Percentiles rank a stretch among this genome's conserved stretches.
phyloP scores from a whole-genome alignment of 768 basidiomycete species.

The Sporobolomyces pararoseus region DNA sequence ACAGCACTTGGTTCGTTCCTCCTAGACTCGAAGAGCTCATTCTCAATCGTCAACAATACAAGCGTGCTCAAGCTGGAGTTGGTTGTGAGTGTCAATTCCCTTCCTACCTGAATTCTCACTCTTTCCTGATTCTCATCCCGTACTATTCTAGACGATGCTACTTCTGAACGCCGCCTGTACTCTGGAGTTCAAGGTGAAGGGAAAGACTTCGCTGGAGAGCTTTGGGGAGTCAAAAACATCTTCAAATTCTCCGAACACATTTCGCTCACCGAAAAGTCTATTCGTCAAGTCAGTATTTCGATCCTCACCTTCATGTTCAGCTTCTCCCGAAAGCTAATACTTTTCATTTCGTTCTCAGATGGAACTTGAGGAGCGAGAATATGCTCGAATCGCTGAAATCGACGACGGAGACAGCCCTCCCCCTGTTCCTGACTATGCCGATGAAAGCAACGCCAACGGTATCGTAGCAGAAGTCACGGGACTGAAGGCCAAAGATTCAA shows the following conservation, averaged over 20 bases:
- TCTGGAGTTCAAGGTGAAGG: slow-evolving; percentile 70
- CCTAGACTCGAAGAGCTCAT: slow-evolving; percentile 70
- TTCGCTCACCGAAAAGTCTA: slow-evolving; percentile 69
- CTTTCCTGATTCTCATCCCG: background rate
- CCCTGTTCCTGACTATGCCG: slow-evolving; percentile 39
- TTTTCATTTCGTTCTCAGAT: background rate
- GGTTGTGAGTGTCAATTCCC: slow-evolving; percentile 74
- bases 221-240: slow-evolving; percentile 81
- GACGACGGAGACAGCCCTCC: slow-evolving; percentile 43
- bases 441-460: slow-evolving; percentile 55
- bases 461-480: slow-evolving; percentile 24
- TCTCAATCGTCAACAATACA: slow-evolving; percentile 91
- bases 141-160: slow-evolving; percentile 14
- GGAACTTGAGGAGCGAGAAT: slow-evolving; percentile 68
- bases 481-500: slow-evolving; percentile 3
- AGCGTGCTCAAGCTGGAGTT: slow-evolving; percentile 53
- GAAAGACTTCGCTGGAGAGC: slow-evolving; percentile 67
- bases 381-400: slow-evolving; percentile 64
- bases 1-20: background rate
- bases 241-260: slow-evolving; percentile 70
- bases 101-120: no score
- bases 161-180: slow-evolving; percentile 59
- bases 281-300: slow-evolving; percentile 60
- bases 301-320: background rate
- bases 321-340: no score